Conservation (phyloP, 192 early-diverging fungal species). For the Coemansia guatemalensis region DNA sequence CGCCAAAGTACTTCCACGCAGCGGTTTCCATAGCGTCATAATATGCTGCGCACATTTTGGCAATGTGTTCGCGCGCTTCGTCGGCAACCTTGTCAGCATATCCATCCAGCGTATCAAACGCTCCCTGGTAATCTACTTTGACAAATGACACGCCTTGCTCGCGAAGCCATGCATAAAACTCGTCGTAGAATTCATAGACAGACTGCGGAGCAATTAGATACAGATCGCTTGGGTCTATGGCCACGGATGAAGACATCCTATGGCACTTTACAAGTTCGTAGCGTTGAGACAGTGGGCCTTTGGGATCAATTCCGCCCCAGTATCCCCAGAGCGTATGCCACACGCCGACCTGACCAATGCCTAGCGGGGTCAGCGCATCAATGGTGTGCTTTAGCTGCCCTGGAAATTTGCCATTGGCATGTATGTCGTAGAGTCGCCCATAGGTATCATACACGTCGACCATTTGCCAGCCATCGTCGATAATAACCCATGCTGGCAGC, state of each 20-base stretch:
- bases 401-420: conserved; percentile 50
- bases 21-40: conserved; percentile 43
- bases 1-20: conserved; percentile 39
- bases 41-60: conserved; percentile 42
- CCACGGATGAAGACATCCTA: conserved; percentile 10
- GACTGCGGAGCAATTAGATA: conserved; percentile 23
- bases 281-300: conserved; percentile 15
- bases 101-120: conserved; percentile 45
- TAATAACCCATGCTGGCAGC: conserved; percentile 38
- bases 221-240: conserved; percentile 14
- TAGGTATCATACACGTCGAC: conserved; percentile 13
- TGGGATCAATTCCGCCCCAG: conserved; percentile 57
- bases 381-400: conserved; percentile 41
- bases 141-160: conserved; percentile 53
- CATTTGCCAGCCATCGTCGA: conserved; percentile 61
- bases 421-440: conserved; percentile 35
- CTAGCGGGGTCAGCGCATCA: conserved; percentile 16
- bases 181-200: conserved; percentile 47
- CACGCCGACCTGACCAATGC: conserved; percentile 50
- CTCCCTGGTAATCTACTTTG: conserved; percentile 59
- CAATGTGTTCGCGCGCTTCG: conserved; percentile 1
- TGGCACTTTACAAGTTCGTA: conserved; percentile 30
- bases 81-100: conserved; percentile 3
- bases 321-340: conserved; percentile 64
- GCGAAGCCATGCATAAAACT: conserved; percentile 55